Percentiles rank a stretch among this genome's conserved stretches.
These are phyloP conservation scores for Styphnolobium japonicum DNA, from an alignment of 306 rosid genomes.

Conservation along the genomic window DNA sequence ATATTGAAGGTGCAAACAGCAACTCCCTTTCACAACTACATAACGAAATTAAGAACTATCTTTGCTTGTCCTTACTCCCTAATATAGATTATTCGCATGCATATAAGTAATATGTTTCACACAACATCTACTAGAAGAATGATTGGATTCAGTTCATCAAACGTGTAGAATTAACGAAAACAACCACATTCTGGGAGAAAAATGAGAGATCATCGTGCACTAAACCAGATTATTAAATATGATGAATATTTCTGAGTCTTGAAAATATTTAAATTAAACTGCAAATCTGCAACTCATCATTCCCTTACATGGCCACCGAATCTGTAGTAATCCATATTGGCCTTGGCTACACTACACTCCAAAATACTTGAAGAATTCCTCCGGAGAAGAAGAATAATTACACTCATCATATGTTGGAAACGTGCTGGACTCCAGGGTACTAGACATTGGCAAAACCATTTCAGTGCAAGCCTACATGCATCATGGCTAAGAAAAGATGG, in stretches of 20 bases:
- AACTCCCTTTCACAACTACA: neutral
- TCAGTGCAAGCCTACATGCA: slow-evolving; percentile 87
- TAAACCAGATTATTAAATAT: neutral
- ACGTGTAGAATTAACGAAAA: neutral
- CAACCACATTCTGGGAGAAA: neutral
- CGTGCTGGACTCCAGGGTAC: slow-evolving; percentile 61
- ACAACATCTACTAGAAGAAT: neutral
- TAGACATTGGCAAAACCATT: slow-evolving; percentile 91
- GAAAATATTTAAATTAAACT: no score
- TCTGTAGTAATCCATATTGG: slow-evolving; percentile 70
- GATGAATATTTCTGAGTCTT: neutral
- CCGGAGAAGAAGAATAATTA: slow-evolving; percentile 52
- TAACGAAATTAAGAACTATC: neutral
- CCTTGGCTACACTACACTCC: slow-evolving; percentile 67
- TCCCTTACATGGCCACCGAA: slow-evolving; percentile 81
- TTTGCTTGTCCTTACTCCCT: neutral
- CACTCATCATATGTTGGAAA: slow-evolving; percentile 55
- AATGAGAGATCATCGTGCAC: neutral
- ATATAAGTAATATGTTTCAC: neutral
- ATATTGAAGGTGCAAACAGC: neutral
- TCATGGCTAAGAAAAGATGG: slow-evolving; percentile 3
- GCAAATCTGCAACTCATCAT: slow-evolving; percentile 8
- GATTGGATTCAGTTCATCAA: neutral
- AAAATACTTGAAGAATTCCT: slow-evolving; percentile 44
- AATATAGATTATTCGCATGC: neutral